Base-by-base conservation (phyloP, 1,139 yeast species). In the Suhomyces panamericanus region DNA sequence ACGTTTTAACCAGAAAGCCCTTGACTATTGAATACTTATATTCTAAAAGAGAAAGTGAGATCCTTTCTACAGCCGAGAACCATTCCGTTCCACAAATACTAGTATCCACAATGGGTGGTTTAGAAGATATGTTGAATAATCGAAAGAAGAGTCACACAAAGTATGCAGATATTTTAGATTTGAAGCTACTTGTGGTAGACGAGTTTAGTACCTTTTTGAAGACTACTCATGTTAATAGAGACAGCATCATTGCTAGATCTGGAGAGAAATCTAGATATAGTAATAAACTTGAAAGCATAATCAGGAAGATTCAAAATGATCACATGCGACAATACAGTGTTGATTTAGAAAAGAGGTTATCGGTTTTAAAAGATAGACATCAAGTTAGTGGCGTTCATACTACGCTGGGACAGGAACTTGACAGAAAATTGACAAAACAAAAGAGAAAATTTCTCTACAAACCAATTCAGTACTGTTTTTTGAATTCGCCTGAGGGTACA, bases 391-490 rank as follows among this genome's bases (percentile, higher is more conserved):
- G 24, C 24, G 2, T 20, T 5, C 24, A 4, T 20, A 20, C 7
- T 20, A 10, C n/a, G 6, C 22, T 14, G 11, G 12, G 32, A 2
- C 24, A 4, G 7, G 45, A 46, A 9, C 46, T 59, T 17, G 46
- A 58, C 16, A 54, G 46, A 32, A 50, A 49, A 31, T 33, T 60
- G 7, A 41, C 48, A 16, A 59, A 59, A 32, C 50, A 50, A n/a
- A 56, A 50, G 37, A 54, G 66, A 30, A 57, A 53, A 34, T 46
- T 52, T 11, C 48, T 62, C 6, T 63, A 61, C 42, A 63, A 63
- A 35, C 66, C 67, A n/a, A 54, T 64, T 11, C 71, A 66, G 41
- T 62, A 47, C 46, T 62, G 67, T 24, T 63, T 64, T 28, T 48
- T 64, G 13, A 54, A 58, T 11, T 55, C 50, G 12, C 43, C 54